Evolutionary conservation across 208 protist genomes (phyloP).

Genomic region (Phytomonas sp.): DNA sequence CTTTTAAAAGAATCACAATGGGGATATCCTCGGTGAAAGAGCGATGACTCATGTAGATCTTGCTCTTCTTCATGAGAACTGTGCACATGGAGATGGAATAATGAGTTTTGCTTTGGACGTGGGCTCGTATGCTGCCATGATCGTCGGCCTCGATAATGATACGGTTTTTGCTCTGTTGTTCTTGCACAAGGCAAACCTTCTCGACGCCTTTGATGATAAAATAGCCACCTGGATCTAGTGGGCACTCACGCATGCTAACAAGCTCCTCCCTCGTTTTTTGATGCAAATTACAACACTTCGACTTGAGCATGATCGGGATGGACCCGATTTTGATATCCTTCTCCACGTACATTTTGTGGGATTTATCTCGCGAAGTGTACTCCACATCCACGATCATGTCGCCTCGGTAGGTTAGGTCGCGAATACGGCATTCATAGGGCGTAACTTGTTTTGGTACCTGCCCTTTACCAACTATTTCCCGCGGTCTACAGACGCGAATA

Average conservation of each 20-base stretch:
- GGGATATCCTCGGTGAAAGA: slow-evolving; percentile 97
- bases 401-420: slow-evolving; percentile 92
- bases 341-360: slow-evolving; percentile 43
- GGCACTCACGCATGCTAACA: slow-evolving; percentile 96
- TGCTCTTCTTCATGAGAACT: slow-evolving; percentile 91
- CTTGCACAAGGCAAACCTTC: slow-evolving; percentile 95
- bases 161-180: slow-evolving; percentile 98
- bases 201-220: slow-evolving; percentile 99
- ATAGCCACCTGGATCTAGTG: slow-evolving; percentile 98
- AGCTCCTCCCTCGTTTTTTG: slow-evolving; percentile 90
- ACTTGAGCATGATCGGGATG: slow-evolving; percentile 99
- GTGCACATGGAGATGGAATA: slow-evolving; percentile 94
- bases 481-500: slow-evolving; percentile 69
- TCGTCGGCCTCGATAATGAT: slow-evolving; percentile 95
- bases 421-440: slow-evolving; percentile 94
- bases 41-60: slow-evolving; percentile 97
- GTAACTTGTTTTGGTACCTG: slow-evolving; percentile 68
- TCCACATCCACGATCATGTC: slow-evolving; percentile 86
- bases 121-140: slow-evolving; percentile 66
- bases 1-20: slow-evolving; percentile 96
- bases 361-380: slow-evolving; percentile 66
- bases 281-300: slow-evolving; percentile 93
- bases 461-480: slow-evolving; percentile 77
- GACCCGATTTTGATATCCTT: slow-evolving; percentile 93
- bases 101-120: slow-evolving; percentile 89